These are phyloP conservation scores for Macaranga tanarius DNA, from an alignment of 441 rosid genomes.

Conservation along the genomic window DNA sequence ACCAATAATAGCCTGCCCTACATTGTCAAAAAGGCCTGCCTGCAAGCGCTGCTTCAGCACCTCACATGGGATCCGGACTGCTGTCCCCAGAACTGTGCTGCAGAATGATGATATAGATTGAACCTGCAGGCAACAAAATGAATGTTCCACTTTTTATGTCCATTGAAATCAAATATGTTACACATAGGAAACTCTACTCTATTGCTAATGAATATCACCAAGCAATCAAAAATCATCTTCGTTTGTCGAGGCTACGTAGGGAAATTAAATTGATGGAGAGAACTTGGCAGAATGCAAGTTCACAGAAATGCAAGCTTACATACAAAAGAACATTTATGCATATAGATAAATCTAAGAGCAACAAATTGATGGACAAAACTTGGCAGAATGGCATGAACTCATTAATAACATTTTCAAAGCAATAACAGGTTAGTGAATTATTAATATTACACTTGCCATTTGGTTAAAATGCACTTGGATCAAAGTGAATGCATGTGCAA, in stretches of 20 bases:
- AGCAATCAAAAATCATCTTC: neutral
- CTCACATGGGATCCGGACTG: conserved; percentile 93
- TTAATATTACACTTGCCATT: too few species aligned
- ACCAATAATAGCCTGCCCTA: conserved; percentile 84
- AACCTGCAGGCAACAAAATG: conserved; percentile 51
- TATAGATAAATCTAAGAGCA: neutral
- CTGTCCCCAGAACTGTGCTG: conserved; percentile 92
- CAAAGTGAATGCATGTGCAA: neutral
- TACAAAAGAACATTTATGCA: neutral
- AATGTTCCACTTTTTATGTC: neutral
- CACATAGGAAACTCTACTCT: neutral
- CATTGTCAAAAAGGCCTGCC: conserved; percentile 86
- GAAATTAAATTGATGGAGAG: too few species aligned
- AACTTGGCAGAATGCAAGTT: too few species aligned
- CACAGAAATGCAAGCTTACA: too few species aligned
- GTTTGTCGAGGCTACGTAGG: too few species aligned
- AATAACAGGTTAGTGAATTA: too few species aligned
- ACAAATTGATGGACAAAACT: neutral
- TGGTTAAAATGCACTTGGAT: too few species aligned
- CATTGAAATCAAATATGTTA: conserved; percentile 2
- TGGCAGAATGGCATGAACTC: neutral
- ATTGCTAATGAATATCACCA: neutral
- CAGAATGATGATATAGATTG: conserved; percentile 93
- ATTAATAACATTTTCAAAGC: too few species aligned
- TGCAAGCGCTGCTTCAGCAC: conserved; percentile 95